These are phyloP conservation scores for Pseudogymnoascus sp. DNA, from an alignment of 2,329 filamentous ascomycete species.

Conservation along the genomic window DNA sequence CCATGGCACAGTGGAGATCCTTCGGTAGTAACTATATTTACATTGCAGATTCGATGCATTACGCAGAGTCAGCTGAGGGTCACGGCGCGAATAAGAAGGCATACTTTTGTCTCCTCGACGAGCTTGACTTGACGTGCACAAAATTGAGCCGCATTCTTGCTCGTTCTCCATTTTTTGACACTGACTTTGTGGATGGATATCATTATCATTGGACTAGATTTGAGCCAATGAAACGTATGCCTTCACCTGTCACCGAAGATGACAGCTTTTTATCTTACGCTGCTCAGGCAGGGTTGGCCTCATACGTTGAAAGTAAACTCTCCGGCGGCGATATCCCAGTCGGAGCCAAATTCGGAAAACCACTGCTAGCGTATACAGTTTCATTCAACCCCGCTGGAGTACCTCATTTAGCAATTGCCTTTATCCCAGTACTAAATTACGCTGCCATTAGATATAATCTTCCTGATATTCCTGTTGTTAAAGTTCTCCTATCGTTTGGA, in stretches of 20 bases:
- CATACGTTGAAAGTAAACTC: neutral
- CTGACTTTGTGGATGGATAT: too few relatives aligned
- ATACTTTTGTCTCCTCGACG: neutral
- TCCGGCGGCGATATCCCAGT: neutral
- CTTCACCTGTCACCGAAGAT: too few relatives aligned
- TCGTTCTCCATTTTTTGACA: too few relatives aligned
- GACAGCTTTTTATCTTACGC: neutral
- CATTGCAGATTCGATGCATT: neutral
- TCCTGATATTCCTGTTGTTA: neutral
- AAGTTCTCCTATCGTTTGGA: neutral
- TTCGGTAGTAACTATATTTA: neutral
- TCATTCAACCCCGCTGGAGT: too few relatives aligned
- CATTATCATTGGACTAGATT: neutral
- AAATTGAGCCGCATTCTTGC: neutral
- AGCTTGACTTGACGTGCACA: neutral
- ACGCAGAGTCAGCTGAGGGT: neutral
- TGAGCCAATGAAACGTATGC: neutral
- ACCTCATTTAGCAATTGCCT: neutral
- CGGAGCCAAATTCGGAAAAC: neutral
- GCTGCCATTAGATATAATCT: neutral
- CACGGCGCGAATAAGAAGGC: neutral
- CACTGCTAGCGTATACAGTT: neutral
- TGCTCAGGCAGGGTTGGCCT: neutral
- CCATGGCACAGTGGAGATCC: neutral
- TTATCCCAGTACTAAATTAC: neutral